Evolutionary conservation across 2,329 filamentous ascomycete species (phyloP).

Genomic region (Paraphoma chrysanthemicola): DNA sequence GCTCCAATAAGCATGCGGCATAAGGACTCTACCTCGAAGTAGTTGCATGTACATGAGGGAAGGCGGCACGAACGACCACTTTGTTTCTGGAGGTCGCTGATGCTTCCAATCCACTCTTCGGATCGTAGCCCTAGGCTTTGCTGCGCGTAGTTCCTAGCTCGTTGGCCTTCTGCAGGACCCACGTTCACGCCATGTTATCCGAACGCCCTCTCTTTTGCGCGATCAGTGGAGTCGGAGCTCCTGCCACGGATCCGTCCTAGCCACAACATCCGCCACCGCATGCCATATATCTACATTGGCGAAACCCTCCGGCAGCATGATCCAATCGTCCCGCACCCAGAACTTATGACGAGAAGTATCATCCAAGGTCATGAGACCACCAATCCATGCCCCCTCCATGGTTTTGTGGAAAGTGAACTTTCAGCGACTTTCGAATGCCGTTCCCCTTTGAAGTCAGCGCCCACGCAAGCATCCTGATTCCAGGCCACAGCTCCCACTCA

Average conservation of each 20-base stretch:
- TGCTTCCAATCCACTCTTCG: too few species aligned
- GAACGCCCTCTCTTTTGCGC: neutral
- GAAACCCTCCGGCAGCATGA: neutral
- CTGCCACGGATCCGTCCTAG: neutral
- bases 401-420: neutral
- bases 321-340: neutral
- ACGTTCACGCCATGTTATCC: neutral
- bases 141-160: too few species aligned
- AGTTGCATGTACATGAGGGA: too few species aligned
- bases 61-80: too few species aligned
- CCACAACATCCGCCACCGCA: neutral
- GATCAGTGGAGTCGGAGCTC: too few species aligned
- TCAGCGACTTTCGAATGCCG: neutral
- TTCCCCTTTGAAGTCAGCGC: neutral
- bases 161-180: neutral
- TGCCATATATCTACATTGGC: neutral
- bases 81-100: too few species aligned
- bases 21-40: too few species aligned
- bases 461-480: neutral
- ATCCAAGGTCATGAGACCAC: neutral
- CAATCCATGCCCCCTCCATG: neutral
- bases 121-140: too few species aligned
- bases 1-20: too few species aligned
- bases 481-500: neutral
- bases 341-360: neutral